Base-by-base conservation (phyloP, 495 filamentous ascomycete species). In the Annulohypoxylon bovei region DNA sequence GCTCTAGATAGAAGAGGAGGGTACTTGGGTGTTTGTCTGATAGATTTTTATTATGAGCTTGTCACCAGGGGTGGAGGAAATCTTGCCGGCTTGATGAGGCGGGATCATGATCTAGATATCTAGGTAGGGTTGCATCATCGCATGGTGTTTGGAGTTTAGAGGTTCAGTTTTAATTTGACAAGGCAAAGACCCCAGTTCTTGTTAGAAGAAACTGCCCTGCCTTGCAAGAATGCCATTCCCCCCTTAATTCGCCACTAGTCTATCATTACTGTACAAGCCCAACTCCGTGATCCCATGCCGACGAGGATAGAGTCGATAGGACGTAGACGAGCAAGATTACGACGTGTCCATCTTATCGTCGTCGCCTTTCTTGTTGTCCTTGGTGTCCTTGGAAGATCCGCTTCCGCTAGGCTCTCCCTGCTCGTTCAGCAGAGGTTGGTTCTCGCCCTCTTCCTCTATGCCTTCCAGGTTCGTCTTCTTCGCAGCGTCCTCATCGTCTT, bases 301-400 rank as follows among this genome's bases (percentile, higher is more conserved):
- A 33, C 9, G 57, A 67, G 42, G 49, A 63, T 16, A 12, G 18
- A 49, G 53, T 61, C 32, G 28, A 59, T n/a, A 57, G 42, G 14
- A 23, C 2, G 25, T 12, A 32, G 52, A 64, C 23, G 52, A 37
- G 16, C 39, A 67, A 28, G 11, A 35, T 71, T 81, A 93, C 76
- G 91, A 91, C 42, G 88, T 93, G 78, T 94, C 92, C 92, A 98
- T 99, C 86, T 93, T 95, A 79, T 98, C 94, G 18, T 75, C 81
- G 67, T 91, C 89, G 54, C 89, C 84, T 70, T 88, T 89, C 79
- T 88, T 87, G 73, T 89, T 87, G 74, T 87, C 88, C 73, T 89
- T 86, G 74, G 86, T 86, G 69, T 81, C 80, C 46, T 75, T 78
- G 22, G 49, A 22, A 46, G 75, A 76, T 47, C 68, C 75, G 75